Evolutionary conservation across 2,329 filamentous ascomycete species (phyloP).

Genomic region (Xylaria sp.): DNA sequence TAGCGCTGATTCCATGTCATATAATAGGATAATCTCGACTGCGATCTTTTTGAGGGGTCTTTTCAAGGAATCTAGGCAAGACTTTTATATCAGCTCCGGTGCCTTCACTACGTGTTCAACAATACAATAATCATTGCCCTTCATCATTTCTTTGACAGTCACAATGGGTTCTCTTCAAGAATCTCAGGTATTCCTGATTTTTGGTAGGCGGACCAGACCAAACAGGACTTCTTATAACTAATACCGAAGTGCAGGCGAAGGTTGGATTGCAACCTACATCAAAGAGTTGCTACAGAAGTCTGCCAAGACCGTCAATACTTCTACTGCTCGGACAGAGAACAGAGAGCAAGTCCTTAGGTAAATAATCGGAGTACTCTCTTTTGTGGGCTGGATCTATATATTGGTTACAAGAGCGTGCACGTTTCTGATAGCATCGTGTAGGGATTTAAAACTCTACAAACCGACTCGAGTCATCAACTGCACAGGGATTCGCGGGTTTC

Average conservation of each 20-base stretch:
- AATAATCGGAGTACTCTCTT: background rate
- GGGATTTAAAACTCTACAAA: background rate
- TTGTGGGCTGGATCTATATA: background rate
- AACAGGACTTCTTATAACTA: background rate
- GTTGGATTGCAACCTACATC: background rate
- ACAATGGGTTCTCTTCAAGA: background rate
- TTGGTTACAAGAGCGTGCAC: background rate
- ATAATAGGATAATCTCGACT: background rate
- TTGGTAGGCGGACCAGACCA: background rate
- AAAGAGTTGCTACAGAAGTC: slow-evolving; percentile 2
- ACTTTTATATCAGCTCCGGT: background rate
- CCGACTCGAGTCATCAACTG: slow-evolving; percentile 1
- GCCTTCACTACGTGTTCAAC: background rate
- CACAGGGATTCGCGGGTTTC: background rate
- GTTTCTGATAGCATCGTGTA: background rate
- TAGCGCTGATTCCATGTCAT: background rate
- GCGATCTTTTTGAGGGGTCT: too few species aligned
- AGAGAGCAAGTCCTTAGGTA: slow-evolving; percentile 5
- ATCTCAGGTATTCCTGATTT: background rate
- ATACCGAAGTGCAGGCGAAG: background rate
- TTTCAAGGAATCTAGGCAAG: background rate
- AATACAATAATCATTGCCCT: background rate
- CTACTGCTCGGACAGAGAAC: background rate
- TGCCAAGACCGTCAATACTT: background rate
- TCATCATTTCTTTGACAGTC: background rate